These are phyloP conservation scores for Takashimella tepidaria DNA, from an alignment of 1,284 basidiomycete genomes.

Conservation along the genomic window DNA sequence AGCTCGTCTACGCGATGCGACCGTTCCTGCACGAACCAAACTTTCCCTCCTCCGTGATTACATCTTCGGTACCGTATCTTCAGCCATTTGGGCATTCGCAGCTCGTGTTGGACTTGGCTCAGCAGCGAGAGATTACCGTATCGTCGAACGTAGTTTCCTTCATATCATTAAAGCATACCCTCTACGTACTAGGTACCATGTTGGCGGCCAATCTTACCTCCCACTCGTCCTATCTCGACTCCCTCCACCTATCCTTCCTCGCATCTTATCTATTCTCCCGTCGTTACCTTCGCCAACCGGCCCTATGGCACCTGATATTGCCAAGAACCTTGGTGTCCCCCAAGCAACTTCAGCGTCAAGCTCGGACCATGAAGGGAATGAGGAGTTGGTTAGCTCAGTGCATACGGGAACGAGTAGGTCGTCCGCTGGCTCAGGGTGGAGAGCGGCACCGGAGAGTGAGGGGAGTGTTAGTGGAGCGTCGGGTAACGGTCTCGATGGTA, in stretches of 20 bases:
- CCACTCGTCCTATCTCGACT: conserved; percentile 24
- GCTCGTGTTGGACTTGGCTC: conserved; percentile 22
- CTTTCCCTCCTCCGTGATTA: conserved; percentile 31
- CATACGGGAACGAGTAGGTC: conserved; percentile 31
- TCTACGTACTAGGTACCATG: conserved; percentile 12
- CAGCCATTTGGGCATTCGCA: not conserved
- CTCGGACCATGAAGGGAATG: conserved; percentile 36
- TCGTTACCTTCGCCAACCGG: conserved; percentile 30
- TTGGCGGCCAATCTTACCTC: conserved; percentile 34
- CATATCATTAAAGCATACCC: conserved; percentile 23
- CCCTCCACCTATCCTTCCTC: conserved; percentile 18
- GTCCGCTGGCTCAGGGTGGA: conserved; percentile 13
- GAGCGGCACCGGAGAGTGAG: conserved; percentile 9
- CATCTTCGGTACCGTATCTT: conserved; percentile 19
- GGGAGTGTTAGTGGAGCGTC: conserved; percentile 8
- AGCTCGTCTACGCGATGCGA: conserved; percentile 18
- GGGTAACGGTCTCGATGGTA: conserved; percentile 30
- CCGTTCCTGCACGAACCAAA: conserved; percentile 20
- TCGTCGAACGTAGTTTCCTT: conserved; percentile 33
- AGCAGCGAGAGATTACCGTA: conserved; percentile 27
- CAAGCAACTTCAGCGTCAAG: conserved; percentile 19
- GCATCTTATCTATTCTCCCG: conserved; percentile 22
- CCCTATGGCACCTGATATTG: conserved; percentile 10
- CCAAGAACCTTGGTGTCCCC: conserved; percentile 13
- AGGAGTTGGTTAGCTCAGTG: conserved; percentile 37